A percentile compares a stretch with the other conserved stretches of the same genome.
phyloP scores from a whole-genome alignment of 108 stramenopile genomes.

The Asterionellopsis glacialis region DNA sequence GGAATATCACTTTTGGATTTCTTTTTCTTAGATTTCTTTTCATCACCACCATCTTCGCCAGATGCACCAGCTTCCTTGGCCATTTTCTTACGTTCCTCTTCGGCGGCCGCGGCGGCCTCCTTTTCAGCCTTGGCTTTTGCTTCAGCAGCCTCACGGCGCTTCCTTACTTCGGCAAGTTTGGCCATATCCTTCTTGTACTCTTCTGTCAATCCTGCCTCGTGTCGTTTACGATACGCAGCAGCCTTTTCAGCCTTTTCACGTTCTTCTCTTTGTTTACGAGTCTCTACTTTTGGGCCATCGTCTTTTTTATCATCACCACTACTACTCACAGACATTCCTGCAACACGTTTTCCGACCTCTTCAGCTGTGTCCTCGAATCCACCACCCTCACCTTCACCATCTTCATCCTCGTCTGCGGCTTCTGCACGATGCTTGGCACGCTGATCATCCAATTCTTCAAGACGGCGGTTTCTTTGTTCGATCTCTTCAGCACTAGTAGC shows the following conservation, averaged over 20 bases:
- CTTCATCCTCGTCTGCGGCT: conserved; percentile 56
- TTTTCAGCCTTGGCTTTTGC: conserved; percentile 47
- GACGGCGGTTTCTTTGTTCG: conserved; percentile 71
- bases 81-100: conserved; percentile 49
- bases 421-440: conserved; percentile 68
- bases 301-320: conserved; percentile 35
- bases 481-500: conserved; percentile 84
- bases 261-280: conserved; percentile 27
- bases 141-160: conserved; percentile 64
- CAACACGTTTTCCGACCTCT: conserved; percentile 35
- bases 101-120: conserved; percentile 39
- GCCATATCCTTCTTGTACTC: conserved; percentile 87
- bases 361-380: conserved; percentile 35
- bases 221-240: conserved; percentile 44
- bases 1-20: conserved; percentile 38
- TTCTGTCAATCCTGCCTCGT: conserved; percentile 65
- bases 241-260: conserved; percentile 39
- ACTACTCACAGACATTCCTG: conserved; percentile 30
- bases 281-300: conserved; percentile 29
- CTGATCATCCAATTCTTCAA: conserved; percentile 75
- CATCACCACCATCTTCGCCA: conserved; percentile 33
- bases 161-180: conserved; percentile 75
- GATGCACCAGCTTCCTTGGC: conserved; percentile 27
- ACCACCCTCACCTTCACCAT: conserved; percentile 37
- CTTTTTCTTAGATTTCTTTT: conserved; percentile 59